phyloP scores from a whole-genome alignment of 495 filamentous ascomycete species.

The Xylaria telfairii region DNA sequence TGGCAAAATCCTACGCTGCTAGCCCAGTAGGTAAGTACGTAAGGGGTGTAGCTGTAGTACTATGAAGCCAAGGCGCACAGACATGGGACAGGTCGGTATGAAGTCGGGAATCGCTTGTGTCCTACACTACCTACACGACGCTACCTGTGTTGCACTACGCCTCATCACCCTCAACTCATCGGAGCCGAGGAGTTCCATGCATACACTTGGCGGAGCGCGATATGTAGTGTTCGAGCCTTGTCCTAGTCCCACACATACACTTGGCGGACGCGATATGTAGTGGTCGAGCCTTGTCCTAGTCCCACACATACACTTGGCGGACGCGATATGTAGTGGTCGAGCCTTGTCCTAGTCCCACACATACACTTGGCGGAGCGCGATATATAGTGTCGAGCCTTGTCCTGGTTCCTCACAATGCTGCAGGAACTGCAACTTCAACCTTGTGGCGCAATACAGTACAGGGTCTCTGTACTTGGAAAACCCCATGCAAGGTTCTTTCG shows the following conservation, averaged over 20 bases:
- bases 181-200: constrained; percentile 25
- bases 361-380: constrained; percentile 15
- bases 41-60: constrained; percentile 11
- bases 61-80: background rate
- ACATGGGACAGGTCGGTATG: constrained; percentile 6
- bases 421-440: constrained; percentile 28
- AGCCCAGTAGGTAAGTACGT: constrained; percentile 2
- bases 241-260: constrained; percentile 25
- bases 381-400: constrained; percentile 3
- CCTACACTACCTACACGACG: constrained; percentile 1
- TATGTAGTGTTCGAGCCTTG: constrained; percentile 6
- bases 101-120: constrained; percentile 17
- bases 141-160: constrained; percentile 9
- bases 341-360: constrained; percentile 25
- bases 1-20: constrained; percentile 27
- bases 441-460: constrained; percentile 20
- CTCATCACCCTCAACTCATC: constrained; percentile 13
- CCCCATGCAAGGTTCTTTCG: constrained; percentile 25
- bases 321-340: too few species aligned
- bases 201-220: constrained; percentile 15
- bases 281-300: too few species aligned
- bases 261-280: too few species aligned
- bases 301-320: too few species aligned
- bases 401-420: constrained; percentile 19
- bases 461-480: constrained; percentile 19